These are phyloP conservation scores for Saturnispora hagleri DNA, from an alignment of 805 yeast species.

Conservation along the genomic window DNA sequence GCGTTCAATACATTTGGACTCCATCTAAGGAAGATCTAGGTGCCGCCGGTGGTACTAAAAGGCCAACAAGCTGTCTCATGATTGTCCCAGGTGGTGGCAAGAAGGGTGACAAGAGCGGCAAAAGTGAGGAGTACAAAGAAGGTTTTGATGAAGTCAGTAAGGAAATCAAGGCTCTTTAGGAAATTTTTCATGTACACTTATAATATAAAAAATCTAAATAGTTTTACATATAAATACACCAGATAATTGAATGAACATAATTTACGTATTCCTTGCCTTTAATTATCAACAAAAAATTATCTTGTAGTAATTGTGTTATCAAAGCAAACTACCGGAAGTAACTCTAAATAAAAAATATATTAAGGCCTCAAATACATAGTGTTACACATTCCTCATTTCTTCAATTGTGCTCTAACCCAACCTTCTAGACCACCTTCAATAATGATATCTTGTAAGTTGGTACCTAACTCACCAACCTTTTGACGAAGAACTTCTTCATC, in stretches of 20 bases:
- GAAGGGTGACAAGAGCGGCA: slow-evolving; percentile 51
- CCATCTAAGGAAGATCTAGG: slow-evolving; percentile 98
- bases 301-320: neutral
- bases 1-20: slow-evolving; percentile 86
- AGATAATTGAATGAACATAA: neutral
- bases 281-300: neutral
- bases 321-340: neutral
- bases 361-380: neutral
- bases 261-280: neutral
- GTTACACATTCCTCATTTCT: slow-evolving; percentile 16
- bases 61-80: slow-evolving; percentile 98
- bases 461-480: slow-evolving; percentile 92
- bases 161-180: slow-evolving; percentile 53
- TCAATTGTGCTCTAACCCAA: slow-evolving; percentile 80
- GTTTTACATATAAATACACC: slow-evolving; percentile 1
- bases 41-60: slow-evolving; percentile 97
- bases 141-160: slow-evolving; percentile 87
- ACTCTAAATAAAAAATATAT: neutral
- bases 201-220: neutral
- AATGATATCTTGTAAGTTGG: slow-evolving; percentile 91
- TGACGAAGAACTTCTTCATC: slow-evolving; percentile 60
- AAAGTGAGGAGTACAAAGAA: slow-evolving; percentile 84
- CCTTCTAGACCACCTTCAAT: slow-evolving; percentile 97
- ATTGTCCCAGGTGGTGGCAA: slow-evolving; percentile 92
- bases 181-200: neutral